Evolutionary conservation across 2,329 filamentous ascomycete genomes (phyloP).

Genomic region (Emericellopsis atlantica): DNA sequence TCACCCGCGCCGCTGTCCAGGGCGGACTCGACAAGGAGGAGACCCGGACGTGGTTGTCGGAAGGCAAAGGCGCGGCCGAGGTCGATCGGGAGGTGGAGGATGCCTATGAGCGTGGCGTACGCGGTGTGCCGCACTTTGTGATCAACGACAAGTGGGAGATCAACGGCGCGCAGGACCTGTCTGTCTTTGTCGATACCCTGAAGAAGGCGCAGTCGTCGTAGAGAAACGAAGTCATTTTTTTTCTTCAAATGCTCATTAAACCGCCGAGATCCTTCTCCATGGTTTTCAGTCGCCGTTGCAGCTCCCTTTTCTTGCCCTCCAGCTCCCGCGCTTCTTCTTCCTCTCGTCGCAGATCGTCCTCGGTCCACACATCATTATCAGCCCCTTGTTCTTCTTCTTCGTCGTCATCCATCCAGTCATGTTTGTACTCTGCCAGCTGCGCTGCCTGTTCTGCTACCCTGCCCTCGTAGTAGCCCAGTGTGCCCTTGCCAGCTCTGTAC

Average conservation of each 20-base stretch:
- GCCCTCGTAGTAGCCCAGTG: slow-evolving; percentile 68
- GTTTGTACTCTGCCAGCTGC: slow-evolving; percentile 62
- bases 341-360: slow-evolving; percentile 55
- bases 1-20: slow-evolving; percentile 37
- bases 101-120: slow-evolving; percentile 38
- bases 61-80: slow-evolving; percentile 39
- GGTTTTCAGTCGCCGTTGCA: slow-evolving; percentile 35
- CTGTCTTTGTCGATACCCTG: slow-evolving; percentile 54
- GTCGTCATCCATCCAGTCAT: slow-evolving; percentile 42
- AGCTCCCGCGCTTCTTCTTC: slow-evolving; percentile 52
- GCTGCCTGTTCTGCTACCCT: slow-evolving; percentile 66
- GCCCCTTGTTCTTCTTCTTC: slow-evolving; percentile 41
- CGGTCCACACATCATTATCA: slow-evolving; percentile 42
- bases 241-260: slow-evolving; percentile 34
- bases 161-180: slow-evolving; percentile 59
- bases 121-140: slow-evolving; percentile 63
- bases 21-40: slow-evolving; percentile 40
- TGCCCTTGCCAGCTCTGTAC: slow-evolving; percentile 58
- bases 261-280: slow-evolving; percentile 45
- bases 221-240: neutral
- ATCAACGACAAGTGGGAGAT: slow-evolving; percentile 57
- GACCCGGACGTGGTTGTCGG: slow-evolving; percentile 39
- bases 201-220: slow-evolving; percentile 28
- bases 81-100: slow-evolving; percentile 43
- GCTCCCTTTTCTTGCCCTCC: slow-evolving; percentile 41